phyloP scores from a whole-genome alignment of 75 land plant species.

The Selaginella tamariscina region DNA sequence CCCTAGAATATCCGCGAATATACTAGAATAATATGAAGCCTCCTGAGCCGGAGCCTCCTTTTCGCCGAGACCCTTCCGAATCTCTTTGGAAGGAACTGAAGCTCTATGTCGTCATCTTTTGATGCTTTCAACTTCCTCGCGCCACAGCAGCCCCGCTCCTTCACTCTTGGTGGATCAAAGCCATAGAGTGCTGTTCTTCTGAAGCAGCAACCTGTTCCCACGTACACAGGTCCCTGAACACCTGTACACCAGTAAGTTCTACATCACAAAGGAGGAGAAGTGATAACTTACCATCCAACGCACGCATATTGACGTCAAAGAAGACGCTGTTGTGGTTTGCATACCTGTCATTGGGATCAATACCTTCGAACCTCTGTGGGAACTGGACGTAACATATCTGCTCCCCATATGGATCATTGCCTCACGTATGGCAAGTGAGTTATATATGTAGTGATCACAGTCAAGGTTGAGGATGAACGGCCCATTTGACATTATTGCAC shows the following conservation, averaged over 20 bases:
- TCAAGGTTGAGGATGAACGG: conserved; percentile 62
- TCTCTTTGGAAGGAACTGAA: conserved; percentile 38
- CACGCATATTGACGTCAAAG: conserved; percentile 27
- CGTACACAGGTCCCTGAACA: conserved; percentile 44
- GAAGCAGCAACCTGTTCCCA: conserved; percentile 58
- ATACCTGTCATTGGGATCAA: conserved; percentile 38
- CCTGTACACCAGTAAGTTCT: too few relatives aligned
- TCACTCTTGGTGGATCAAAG: conserved; percentile 46
- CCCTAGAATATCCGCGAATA: too few relatives aligned
- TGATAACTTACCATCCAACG: too few relatives aligned
- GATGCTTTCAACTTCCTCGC: conserved; percentile 8
- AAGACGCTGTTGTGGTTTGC: conserved; percentile 1
- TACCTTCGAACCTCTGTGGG: conserved; percentile 35
- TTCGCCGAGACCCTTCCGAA: too few relatives aligned
- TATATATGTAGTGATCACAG: conserved; percentile 60
- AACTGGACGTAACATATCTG: conserved; percentile 40
- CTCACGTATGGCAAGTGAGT: conserved; percentile 46
- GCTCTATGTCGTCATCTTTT: background rate
- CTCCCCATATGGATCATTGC: conserved; percentile 51
- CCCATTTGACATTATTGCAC: conserved; percentile 59
- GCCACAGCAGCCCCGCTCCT: conserved; percentile 30
- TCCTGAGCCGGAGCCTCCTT: too few relatives aligned
- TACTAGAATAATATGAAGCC: too few relatives aligned
- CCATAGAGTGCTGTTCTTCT: conserved; percentile 59
- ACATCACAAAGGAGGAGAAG: too few relatives aligned